These are phyloP conservation scores for Styphnolobium japonicum DNA, from an alignment of 306 rosid species.

Conservation along the genomic window DNA sequence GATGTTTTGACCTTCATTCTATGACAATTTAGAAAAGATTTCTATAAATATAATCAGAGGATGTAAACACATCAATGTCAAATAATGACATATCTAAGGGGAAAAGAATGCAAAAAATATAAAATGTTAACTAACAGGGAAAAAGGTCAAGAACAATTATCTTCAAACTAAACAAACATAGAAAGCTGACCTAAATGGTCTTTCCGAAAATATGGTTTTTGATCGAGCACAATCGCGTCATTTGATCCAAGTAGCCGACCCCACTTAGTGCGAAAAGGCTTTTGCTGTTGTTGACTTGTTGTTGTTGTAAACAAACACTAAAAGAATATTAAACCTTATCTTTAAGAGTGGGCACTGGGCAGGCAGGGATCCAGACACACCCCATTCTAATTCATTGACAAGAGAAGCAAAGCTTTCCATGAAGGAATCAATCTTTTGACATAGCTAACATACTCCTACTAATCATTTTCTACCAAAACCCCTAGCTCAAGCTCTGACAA, in stretches of 20 bases:
- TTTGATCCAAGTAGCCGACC: no score
- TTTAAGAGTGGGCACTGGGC: neutral
- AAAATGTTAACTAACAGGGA: neutral
- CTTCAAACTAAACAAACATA: neutral
- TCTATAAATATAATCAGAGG: neutral
- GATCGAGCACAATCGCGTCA: no score
- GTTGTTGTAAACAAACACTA: no score
- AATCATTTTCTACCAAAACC: neutral
- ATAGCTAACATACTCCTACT: neutral
- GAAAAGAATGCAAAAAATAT: neutral
- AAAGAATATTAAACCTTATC: neutral
- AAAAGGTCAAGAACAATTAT: neutral
- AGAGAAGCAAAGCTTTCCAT: neutral
- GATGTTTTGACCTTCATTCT: neutral
- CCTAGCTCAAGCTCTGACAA: no score
- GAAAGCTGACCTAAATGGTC: no score
- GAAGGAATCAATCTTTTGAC: neutral
- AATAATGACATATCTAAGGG: neutral
- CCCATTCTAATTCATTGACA: neutral
- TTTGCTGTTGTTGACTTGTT: no score
- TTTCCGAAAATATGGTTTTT: no score
- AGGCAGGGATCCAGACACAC: neutral
- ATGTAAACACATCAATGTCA: neutral
- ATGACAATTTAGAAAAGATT: neutral
- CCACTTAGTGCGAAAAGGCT: no score